Conservation (phyloP, 306 rosid species). For the Herpetospermum pedunculosum region DNA sequence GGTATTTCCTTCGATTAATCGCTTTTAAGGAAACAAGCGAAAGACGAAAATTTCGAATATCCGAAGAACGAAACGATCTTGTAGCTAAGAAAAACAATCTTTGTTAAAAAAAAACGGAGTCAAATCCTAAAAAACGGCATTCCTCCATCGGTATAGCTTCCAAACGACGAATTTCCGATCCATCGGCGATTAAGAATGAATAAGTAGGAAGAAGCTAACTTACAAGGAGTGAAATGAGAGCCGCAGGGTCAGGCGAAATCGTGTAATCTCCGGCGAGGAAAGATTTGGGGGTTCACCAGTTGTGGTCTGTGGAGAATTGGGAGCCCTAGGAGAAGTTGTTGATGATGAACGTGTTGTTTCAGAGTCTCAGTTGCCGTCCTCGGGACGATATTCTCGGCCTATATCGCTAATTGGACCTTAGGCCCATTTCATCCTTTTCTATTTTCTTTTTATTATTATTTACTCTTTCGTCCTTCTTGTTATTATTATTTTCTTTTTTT, state of each 20-base stretch:
- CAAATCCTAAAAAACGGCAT: background rate
- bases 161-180: background rate
- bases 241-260: background rate
- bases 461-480: too few relatives aligned
- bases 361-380: background rate
- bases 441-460: too few relatives aligned
- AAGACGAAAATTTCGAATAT: background rate
- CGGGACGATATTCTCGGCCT: background rate
- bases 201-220: background rate
- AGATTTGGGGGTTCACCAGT: background rate
- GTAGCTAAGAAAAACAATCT: background rate
- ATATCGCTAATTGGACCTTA: background rate
- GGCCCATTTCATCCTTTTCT: background rate
- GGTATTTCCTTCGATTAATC: background rate
- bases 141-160: background rate
- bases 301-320: background rate
- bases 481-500: too few relatives aligned
- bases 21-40: background rate
- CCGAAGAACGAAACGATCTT: background rate
- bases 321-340: background rate
- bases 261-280: background rate
- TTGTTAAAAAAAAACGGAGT: background rate
- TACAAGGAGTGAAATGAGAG: background rate
- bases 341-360: background rate
- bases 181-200: background rate